Base-by-base conservation (phyloP, 768 basidiomycete species). In the Rhizopogon rudus region DNA sequence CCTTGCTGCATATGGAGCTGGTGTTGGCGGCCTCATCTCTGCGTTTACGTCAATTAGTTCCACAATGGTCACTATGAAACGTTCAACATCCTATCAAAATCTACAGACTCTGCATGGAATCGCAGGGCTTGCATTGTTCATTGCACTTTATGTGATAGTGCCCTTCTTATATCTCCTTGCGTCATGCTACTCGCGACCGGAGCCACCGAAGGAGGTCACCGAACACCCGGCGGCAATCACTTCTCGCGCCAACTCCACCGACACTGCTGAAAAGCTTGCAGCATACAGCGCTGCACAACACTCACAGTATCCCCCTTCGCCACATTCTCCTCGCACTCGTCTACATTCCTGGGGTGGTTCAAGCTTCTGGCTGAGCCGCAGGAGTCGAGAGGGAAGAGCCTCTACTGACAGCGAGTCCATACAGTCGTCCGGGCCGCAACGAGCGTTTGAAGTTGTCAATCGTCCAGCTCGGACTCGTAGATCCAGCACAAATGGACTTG, bases 101-200 rank as follows among this genome's bases (percentile, higher is more conserved):
- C 75, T 91, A 44, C 74, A 71, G 56, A 91, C 90, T 2, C 64
- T 68, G 7, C 91, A 92, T 63, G 81, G 86, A 33, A 74, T 77
- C 64, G 83, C 79, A 1, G 86, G 87, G 35, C 70, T 91, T 42
- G 78, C 78, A 16, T 77, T 92, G 14, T 88, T 87, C 64, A 56
- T 81, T 40, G 76, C 75, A 40, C 70, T 91, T 20, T 91, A 89
- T 65, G 73, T 69, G 33, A 40, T 82, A 41, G 58, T 82, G 16
- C 85, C 82, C 37, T 51, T 73, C 59, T 58, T 74, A 58, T 68
- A 66, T 55, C 55, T 81, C 54, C 59, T 77, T 58, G 55, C 52
- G 51, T 42, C 59, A 16, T 53, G 64, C 44, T 59, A 52, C 40
- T 56, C 59, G 48, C 50, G 52, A 46, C 57, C 46, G 25, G 51